Evolutionary conservation across 1,139 yeast species (phyloP).

Genomic region (Komagataea norvegica): DNA sequence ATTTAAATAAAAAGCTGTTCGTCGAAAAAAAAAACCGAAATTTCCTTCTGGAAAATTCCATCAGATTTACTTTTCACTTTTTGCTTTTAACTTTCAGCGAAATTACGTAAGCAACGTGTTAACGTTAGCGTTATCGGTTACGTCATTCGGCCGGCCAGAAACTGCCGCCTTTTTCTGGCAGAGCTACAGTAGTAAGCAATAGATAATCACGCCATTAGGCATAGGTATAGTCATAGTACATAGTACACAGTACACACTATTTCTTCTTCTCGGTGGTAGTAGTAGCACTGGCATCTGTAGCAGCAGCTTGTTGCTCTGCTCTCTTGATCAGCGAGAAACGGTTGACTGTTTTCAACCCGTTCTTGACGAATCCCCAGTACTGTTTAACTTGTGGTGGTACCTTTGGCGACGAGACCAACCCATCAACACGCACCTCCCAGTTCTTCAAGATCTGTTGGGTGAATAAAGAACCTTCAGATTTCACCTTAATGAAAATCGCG

Average conservation of each 20-base stretch:
- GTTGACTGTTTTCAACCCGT: constrained; percentile 29
- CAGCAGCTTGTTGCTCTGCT: constrained; percentile 11
- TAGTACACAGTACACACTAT: too few species aligned
- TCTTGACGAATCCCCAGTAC: constrained; percentile 58
- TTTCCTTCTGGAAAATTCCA: constrained; percentile 16
- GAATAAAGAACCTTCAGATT: constrained; percentile 73
- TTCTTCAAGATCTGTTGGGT: constrained; percentile 67
- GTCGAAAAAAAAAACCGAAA: constrained; percentile 7
- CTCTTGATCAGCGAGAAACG: constrained; percentile 17
- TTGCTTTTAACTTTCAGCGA: too few species aligned
- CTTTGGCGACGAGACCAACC: constrained; percentile 49
- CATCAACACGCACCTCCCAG: constrained; percentile 71
- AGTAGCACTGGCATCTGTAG: too few species aligned
- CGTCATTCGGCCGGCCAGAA: too few species aligned
- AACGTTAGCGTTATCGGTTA: too few species aligned
- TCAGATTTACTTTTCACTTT: too few species aligned
- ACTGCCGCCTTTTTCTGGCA: too few species aligned
- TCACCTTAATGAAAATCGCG: constrained; percentile 63
- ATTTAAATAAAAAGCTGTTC: constrained; percentile 8
- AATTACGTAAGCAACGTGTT: too few species aligned
- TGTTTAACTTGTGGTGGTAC: constrained; percentile 57
- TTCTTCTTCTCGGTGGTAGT: too few species aligned
- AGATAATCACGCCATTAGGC: too few species aligned
- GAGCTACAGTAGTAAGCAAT: too few species aligned
- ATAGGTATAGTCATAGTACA: too few species aligned